phyloP scores from a whole-genome alignment of 192 early-diverging fungal species.

The Coemansia sp. region DNA sequence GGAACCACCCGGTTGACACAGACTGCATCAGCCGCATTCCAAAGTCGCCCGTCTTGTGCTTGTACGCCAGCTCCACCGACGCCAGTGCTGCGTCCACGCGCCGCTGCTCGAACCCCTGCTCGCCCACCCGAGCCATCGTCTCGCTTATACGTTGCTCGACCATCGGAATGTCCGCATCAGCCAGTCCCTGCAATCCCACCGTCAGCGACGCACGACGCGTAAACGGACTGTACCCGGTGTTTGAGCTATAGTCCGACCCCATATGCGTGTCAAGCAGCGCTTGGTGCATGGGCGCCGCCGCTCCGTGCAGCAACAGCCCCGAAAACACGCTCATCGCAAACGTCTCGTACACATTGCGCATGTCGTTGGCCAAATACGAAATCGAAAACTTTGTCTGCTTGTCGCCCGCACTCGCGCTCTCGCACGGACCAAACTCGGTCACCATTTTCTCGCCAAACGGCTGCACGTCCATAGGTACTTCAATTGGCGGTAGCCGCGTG shows the following conservation, averaged over 20 bases:
- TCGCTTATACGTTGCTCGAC: conserved; percentile 69
- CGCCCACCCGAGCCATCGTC: conserved; percentile 65
- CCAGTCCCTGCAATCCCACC: conserved; percentile 87
- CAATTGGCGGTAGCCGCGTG: conserved; percentile 45
- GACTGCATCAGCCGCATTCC: conserved; percentile 79
- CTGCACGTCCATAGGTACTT: conserved; percentile 58
- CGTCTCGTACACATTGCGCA: conserved; percentile 78
- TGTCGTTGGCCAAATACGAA: conserved; percentile 72
- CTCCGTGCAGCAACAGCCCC: conserved; percentile 80
- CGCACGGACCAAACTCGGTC: conserved; percentile 49
- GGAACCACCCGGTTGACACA: conserved; percentile 81
- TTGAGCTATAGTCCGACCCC: conserved; percentile 85
- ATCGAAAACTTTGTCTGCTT: conserved; percentile 80
- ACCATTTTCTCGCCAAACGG: conserved; percentile 48
- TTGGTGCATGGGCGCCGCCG: conserved; percentile 91
- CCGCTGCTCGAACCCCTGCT: conserved; percentile 75
- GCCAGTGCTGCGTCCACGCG: conserved; percentile 85
- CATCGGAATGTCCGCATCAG: conserved; percentile 59
- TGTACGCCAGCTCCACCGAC: conserved; percentile 83
- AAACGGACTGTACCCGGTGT: conserved; percentile 84
- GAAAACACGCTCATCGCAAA: conserved; percentile 81
- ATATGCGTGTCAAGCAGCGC: conserved; percentile 88
- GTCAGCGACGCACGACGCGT: conserved; percentile 64
- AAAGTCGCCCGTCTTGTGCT: conserved; percentile 88
- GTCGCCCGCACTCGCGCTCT: conserved; percentile 52